phyloP scores from a whole-genome alignment of 2,329 filamentous ascomycete species.

The Chaetothyriales sp. region DNA sequence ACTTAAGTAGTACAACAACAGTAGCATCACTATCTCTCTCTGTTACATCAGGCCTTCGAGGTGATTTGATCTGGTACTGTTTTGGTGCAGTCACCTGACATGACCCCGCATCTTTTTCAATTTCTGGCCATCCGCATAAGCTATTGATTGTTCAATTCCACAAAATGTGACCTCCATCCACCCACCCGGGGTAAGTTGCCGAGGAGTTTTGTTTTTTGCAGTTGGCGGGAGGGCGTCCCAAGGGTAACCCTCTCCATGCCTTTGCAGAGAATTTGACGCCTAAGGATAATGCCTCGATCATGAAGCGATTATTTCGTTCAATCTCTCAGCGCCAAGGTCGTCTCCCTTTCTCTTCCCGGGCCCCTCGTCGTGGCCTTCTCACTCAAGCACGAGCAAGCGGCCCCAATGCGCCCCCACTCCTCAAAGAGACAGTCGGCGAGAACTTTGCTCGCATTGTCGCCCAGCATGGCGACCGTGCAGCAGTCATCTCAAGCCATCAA shows the following conservation, averaged over 20 bases:
- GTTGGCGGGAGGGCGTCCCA: neutral
- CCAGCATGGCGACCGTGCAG: constrained; percentile 32
- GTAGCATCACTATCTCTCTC: no score
- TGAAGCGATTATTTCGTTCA: neutral
- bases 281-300: neutral
- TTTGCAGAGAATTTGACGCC: neutral
- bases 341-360: neutral
- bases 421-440: constrained; percentile 33
- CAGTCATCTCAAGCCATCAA: constrained; percentile 49
- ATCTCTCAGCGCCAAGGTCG: neutral
- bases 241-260: neutral
- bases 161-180: no score
- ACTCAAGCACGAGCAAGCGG: constrained; percentile 12
- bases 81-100: no score
- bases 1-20: no score
- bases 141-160: no score
- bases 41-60: no score
- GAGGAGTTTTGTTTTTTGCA: no score
- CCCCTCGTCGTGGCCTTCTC: constrained; percentile 6
- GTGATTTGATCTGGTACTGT: no score
- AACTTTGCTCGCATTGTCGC: constrained; percentile 32
- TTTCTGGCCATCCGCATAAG: no score
- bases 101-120: no score
- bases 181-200: no score
- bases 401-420: constrained; percentile 25